Base-by-base conservation (phyloP, 2,329 filamentous ascomycete genomes). In the Alternaria alternata region DNA sequence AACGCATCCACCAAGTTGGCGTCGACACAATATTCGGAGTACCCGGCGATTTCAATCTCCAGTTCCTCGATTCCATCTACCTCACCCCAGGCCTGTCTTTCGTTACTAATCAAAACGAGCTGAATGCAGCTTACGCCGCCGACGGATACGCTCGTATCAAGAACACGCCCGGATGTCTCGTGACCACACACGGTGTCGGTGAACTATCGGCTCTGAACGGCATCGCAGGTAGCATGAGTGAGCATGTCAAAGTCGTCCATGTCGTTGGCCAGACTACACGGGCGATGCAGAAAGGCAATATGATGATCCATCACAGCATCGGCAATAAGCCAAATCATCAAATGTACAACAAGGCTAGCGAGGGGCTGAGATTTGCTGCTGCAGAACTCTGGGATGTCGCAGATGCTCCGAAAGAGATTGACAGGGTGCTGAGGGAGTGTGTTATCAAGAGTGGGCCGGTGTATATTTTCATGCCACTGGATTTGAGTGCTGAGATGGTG, bases 111-210 rank as follows among this genome's bases (percentile, higher is more conserved):
- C 80, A 82, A 54, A 88, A 88, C 65, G 86, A 88, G 71, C 81
- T 88, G 48, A 87, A 87, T 63, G 83, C 84, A 3, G 84, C 80
- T 3, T 87, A 87, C 61, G 84, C 85, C 0, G 84, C 84, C 3
- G 86, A 88, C 63, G 86, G 85, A 2, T 88, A 88, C 64, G 81
- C 84, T 3, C 78, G 86, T 12, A 80, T 86, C 59, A 86, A 86
- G 62, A 83, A 83, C 6, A 74, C 84, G 7, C 79, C 80, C 3
- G 81, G 81, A 8, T 79, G 78, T 52, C 58, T 87, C 7, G 77
- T 88, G 32, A 89, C 87, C 1, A 88, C 87, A 0, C 87, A 87
- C 66, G 87, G 86, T 5, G 87, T 89, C 1, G 87, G 87, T 59
- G 81, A 83, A 63, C 65, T 83, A 5, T 80, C 76, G 41, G 81